Conservation (phyloP, 2,329 filamentous ascomycete genomes). For the Alternaria sp. region DNA sequence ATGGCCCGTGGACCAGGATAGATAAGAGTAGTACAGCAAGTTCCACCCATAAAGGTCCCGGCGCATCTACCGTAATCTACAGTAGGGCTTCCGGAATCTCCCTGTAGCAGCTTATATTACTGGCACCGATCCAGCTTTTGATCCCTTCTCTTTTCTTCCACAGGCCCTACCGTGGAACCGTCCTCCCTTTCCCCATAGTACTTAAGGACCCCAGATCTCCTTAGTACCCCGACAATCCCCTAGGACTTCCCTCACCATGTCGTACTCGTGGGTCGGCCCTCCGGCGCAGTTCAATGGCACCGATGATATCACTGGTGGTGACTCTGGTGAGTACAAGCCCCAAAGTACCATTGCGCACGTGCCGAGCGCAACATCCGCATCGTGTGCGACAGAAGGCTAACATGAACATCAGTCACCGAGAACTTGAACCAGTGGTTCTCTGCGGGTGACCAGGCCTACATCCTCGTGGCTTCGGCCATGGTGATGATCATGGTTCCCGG, state of each 20-base stretch:
- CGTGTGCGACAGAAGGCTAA: slow-evolving; percentile 16
- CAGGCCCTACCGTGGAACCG: slow-evolving; percentile 19
- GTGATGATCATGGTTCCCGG: slow-evolving; percentile 96
- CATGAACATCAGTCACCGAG: slow-evolving; percentile 67
- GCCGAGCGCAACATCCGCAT: slow-evolving; percentile 17
- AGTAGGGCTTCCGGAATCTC: slow-evolving; percentile 40
- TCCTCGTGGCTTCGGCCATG: slow-evolving; percentile 88
- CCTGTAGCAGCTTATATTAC: slow-evolving; percentile 41
- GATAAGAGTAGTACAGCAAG: slow-evolving; percentile 47
- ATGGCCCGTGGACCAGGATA: slow-evolving; percentile 44
- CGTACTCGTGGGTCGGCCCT: slow-evolving; percentile 56
- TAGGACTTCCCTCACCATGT: slow-evolving; percentile 48
- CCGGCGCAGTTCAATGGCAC: slow-evolving; percentile 59
- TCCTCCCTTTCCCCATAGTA: slow-evolving; percentile 2
- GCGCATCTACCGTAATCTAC: slow-evolving; percentile 35
- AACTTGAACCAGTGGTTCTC: slow-evolving; percentile 98
- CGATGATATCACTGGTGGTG: slow-evolving; percentile 70
- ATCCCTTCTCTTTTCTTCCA: slow-evolving; percentile 15
- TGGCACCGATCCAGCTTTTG: slow-evolving; percentile 29
- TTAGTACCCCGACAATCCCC: slow-evolving; percentile 14
- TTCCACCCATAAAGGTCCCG: slow-evolving; percentile 44
- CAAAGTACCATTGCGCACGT: slow-evolving; percentile 26
- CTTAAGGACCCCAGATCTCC: slow-evolving; percentile 8
- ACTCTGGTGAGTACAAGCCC: slow-evolving; percentile 70
- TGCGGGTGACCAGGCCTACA: slow-evolving; percentile 91